Conservation (phyloP, 495 filamentous ascomycete genomes). For the Hypoxylon intermedium region DNA sequence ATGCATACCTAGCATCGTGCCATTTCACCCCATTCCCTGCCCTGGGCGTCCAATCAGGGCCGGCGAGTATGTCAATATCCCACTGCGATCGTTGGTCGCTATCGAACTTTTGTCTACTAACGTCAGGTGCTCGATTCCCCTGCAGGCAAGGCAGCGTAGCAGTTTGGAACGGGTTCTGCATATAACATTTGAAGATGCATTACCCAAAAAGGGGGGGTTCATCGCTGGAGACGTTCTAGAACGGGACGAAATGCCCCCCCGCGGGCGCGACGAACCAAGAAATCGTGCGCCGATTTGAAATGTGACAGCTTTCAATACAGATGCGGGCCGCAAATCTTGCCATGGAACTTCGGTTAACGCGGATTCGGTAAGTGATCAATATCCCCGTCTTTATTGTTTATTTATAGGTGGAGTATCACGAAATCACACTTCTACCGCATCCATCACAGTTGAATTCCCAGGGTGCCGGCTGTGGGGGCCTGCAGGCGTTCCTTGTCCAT, state of each 20-base stretch:
- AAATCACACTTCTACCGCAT: background rate
- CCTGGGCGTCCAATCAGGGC: slow-evolving; percentile 6
- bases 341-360: slow-evolving; percentile 1
- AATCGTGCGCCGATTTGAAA: slow-evolving; percentile 9
- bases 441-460: background rate
- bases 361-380: slow-evolving; percentile 2
- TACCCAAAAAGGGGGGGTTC: background rate
- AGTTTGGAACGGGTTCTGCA: background rate
- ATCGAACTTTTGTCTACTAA: background rate
- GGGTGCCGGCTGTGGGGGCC: slow-evolving; percentile 2
- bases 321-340: background rate
- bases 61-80: background rate
- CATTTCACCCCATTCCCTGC: background rate
- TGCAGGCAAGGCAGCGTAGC: slow-evolving; percentile 4
- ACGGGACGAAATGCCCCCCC: slow-evolving; percentile 12
- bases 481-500: slow-evolving; percentile 13
- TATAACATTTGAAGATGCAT: slow-evolving; percentile 1
- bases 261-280: background rate
- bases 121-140: slow-evolving; percentile 9
- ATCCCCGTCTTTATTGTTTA: background rate
- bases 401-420: slow-evolving; percentile 4
- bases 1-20: background rate
- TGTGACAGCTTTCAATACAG: background rate
- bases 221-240: slow-evolving; percentile 14
- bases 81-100: slow-evolving; percentile 1